Conservation (phyloP, 768 basidiomycete species). For the Hypsizygus marmoreus region DNA sequence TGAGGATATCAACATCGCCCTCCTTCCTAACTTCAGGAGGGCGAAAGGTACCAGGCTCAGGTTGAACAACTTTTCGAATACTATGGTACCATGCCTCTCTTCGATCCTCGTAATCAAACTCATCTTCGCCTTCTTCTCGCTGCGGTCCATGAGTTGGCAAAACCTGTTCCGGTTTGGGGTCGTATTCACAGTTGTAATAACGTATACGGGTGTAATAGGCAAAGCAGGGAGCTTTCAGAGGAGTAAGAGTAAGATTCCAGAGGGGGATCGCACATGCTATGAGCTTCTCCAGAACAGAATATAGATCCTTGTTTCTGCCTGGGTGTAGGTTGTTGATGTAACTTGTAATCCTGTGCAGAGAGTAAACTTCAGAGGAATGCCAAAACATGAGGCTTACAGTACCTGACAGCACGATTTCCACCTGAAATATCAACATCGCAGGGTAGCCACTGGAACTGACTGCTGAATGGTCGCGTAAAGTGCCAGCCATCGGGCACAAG, state of each 20-base stretch:
- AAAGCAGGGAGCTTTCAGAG: slow-evolving; percentile 9
- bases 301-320: slow-evolving; percentile 20
- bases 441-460: slow-evolving; percentile 13
- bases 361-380: slow-evolving; percentile 16
- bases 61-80: slow-evolving; percentile 7
- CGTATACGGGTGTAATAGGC: slow-evolving; percentile 8
- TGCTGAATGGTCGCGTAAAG: too few relatives aligned
- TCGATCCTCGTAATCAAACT: slow-evolving; percentile 7
- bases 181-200: slow-evolving; percentile 8
- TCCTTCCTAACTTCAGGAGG: slow-evolving; percentile 5
- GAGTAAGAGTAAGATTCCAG: slow-evolving; percentile 27
- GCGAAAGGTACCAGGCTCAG: slow-evolving; percentile 15
- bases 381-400: not conserved
- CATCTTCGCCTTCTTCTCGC: not conserved
- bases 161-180: too few relatives aligned
- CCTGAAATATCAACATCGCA: too few relatives aligned
- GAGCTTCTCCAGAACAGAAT: slow-evolving; percentile 25
- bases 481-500: too few relatives aligned
- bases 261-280: slow-evolving; percentile 30
- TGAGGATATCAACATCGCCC: slow-evolving; percentile 7
- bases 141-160: too few relatives aligned
- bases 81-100: too few relatives aligned
- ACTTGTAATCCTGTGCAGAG: too few relatives aligned
- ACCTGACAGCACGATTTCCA: slow-evolving; percentile 5
- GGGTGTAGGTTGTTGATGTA: slow-evolving; percentile 47